A percentile compares a stretch with the other conserved stretches of the same genome.
phyloP scores from a whole-genome alignment of 2,329 filamentous ascomycete species.

The Paraphoma chrysanthemicola region DNA sequence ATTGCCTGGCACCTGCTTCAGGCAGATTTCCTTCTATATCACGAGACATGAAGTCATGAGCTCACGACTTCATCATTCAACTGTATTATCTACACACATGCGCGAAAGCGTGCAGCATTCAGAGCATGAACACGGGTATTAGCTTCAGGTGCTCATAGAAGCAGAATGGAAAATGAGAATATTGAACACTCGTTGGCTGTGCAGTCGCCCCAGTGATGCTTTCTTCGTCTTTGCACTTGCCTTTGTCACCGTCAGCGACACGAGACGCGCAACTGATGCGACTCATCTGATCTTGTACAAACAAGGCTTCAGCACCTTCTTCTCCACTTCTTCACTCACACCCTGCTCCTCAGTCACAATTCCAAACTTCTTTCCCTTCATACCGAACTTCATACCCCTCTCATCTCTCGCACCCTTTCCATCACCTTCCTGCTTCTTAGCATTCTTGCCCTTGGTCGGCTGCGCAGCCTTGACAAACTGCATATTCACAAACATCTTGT shows the following conservation, averaged over 20 bases:
- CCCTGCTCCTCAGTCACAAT: slow-evolving; percentile 17
- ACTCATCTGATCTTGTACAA: slow-evolving; percentile 86
- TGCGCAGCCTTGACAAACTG: slow-evolving; percentile 85
- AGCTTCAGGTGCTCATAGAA: neutral
- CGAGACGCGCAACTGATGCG: neutral
- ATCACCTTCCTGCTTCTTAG: slow-evolving; percentile 45
- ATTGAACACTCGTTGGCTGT: neutral
- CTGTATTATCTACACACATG: slow-evolving; percentile 16
- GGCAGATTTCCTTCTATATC: neutral
- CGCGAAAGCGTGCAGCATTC: slow-evolving; percentile 3
- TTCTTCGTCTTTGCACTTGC: neutral
- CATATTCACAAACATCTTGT: slow-evolving; percentile 99
- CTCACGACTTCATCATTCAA: slow-evolving; percentile 13
- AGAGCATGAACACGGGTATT: neutral
- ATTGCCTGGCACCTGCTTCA: neutral
- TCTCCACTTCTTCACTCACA: slow-evolving; percentile 61
- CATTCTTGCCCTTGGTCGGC: slow-evolving; percentile 78
- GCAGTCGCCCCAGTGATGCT: neutral
- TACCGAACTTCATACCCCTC: slow-evolving; percentile 57
- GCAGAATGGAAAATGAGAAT: neutral
- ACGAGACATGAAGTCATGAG: slow-evolving; percentile 10
- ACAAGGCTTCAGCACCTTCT: slow-evolving; percentile 87
- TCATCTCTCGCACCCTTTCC: slow-evolving; percentile 40
- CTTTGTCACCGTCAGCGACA: too few species aligned
- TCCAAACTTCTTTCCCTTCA: slow-evolving; percentile 42